Evolutionary conservation across 2,329 filamentous ascomycete genomes (phyloP).

Genomic region (Trichoderma sp.): DNA sequence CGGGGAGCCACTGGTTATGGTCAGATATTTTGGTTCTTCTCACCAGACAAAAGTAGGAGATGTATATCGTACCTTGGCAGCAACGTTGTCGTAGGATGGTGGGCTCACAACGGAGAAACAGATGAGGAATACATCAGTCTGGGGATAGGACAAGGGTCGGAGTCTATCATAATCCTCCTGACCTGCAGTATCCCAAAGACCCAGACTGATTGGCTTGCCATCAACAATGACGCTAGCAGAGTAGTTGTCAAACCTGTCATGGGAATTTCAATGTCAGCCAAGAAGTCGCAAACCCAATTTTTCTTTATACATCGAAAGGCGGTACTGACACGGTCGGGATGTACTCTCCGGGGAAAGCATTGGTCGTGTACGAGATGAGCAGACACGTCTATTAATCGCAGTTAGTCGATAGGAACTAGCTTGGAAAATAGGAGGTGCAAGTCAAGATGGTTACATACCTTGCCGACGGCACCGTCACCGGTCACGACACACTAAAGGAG

Average conservation of each 20-base stretch:
- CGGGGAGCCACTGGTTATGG: constrained; percentile 77
- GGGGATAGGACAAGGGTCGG: constrained; percentile 91
- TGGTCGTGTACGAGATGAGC: constrained; percentile 98
- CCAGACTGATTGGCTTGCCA: constrained; percentile 94
- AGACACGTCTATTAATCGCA: constrained; percentile 78
- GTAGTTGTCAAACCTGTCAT: constrained; percentile 89
- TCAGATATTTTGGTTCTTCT: constrained; percentile 22
- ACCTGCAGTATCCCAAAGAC: constrained; percentile 96
- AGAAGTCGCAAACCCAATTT: constrained; percentile 16
- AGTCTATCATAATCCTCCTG: constrained; percentile 98
- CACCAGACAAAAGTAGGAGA: not conserved
- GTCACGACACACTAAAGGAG: constrained; percentile 85
- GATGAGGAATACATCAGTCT: constrained; percentile 97
- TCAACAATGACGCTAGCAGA: constrained; percentile 99
- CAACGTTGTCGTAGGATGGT: constrained; percentile 97
- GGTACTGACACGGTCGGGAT: constrained; percentile 90
- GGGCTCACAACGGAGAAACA: constrained; percentile 98
- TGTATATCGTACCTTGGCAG: constrained; percentile 73
- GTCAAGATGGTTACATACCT: constrained; percentile 56
- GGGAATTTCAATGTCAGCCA: constrained; percentile 23
- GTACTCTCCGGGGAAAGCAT: constrained; percentile 99
- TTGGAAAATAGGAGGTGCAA: not conserved
- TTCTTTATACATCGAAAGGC: not conserved
- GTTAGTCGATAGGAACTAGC: constrained; percentile 6
- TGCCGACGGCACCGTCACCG: constrained; percentile 98